phyloP scores from a whole-genome alignment of 495 filamentous ascomycete genomes.

The Thermochaetoides thermophila region DNA sequence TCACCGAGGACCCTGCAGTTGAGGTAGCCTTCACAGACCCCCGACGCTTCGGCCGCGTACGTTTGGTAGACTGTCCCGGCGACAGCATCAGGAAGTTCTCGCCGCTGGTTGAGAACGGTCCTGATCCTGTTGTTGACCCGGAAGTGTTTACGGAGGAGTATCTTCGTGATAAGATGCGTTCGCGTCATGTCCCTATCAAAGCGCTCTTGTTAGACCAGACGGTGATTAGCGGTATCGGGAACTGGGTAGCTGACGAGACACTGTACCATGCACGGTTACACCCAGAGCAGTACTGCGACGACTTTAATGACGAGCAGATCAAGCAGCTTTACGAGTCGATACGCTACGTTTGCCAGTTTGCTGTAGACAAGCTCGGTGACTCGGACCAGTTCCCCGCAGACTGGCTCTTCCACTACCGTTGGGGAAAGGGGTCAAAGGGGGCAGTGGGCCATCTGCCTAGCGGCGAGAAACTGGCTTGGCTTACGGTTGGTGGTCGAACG shows the following conservation, averaged over 20 bases:
- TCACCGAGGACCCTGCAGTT: slow-evolving; percentile 41
- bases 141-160: slow-evolving; percentile 59
- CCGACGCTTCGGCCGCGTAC: slow-evolving; percentile 59
- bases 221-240: slow-evolving; percentile 86
- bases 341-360: slow-evolving; percentile 60
- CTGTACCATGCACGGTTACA: slow-evolving; percentile 78
- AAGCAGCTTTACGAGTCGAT: slow-evolving; percentile 57
- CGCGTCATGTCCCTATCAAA: slow-evolving; percentile 72
- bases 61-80: slow-evolving; percentile 66
- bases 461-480: slow-evolving; percentile 64
- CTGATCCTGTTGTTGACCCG: slow-evolving; percentile 78
- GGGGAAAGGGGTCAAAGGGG: slow-evolving; percentile 80
- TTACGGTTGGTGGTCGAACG: slow-evolving; percentile 81
- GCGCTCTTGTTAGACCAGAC: slow-evolving; percentile 74
- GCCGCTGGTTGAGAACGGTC: slow-evolving; percentile 80
- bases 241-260: slow-evolving; percentile 93
- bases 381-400: slow-evolving; percentile 69
- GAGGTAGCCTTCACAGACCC: slow-evolving; percentile 76
- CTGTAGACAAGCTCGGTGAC: slow-evolving; percentile 68
- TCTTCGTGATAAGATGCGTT: slow-evolving; percentile 50
- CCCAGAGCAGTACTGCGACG: slow-evolving; percentile 82
- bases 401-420: slow-evolving; percentile 87
- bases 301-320: slow-evolving; percentile 57
- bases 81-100: slow-evolving; percentile 57
- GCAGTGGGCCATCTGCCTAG: slow-evolving; percentile 51